Evolutionary conservation across 2,329 filamentous ascomycete species (phyloP), one percentile per base, ranked within the genome.

Genomic region (Aspergillus terreus): DNA sequence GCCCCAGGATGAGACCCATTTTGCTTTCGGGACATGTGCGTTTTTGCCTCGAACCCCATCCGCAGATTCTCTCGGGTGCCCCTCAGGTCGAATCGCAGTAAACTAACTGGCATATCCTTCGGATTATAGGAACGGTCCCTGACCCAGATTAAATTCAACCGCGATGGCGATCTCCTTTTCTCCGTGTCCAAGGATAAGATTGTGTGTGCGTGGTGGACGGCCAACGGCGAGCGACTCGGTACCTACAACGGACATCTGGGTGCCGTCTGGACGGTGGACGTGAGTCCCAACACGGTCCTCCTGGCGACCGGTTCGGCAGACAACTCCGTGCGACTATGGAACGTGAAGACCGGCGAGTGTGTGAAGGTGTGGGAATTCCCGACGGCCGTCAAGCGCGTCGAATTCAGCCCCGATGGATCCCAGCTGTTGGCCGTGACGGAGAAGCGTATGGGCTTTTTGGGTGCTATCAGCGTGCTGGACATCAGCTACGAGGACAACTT

Each of bases 281-380:
- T 96, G 69, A 90, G 96, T 78, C 92, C 92, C 60, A 91, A 91
- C 66, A 89, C 87, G 59, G 90, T 88, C 66, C 84, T 99, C 69
- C 86, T 97, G 70, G 94, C 92, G 69, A 95, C 90, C 56, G 94
- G 94, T 66, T 94, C 92, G 64, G 94, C 94, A 75, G 94, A 99
- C 79, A 97, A 97, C 82, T 96, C 92, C 42, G 92, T 99, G 76
- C 86, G 92, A 68, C 82, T 99, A 67, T 99, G 94, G 94, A 91
- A 99, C 71, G 82, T 96, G 72, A 88, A 91, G 82, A 88, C 88
- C 14, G 94, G 94, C 71, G 90, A 89, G 71, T 87, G 89, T 71
- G 82, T 99, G 68, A 96, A 97, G 85, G 89, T 88, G 51, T 99
- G 94, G 94, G 92, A 99, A 63, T 96, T 96, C 77, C 86, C 88